A percentile compares a stretch with the other conserved stretches of the same genome.
phyloP scores from a whole-genome alignment of 2,329 filamentous ascomycete genomes.

The Alternaria triticimaculans region DNA sequence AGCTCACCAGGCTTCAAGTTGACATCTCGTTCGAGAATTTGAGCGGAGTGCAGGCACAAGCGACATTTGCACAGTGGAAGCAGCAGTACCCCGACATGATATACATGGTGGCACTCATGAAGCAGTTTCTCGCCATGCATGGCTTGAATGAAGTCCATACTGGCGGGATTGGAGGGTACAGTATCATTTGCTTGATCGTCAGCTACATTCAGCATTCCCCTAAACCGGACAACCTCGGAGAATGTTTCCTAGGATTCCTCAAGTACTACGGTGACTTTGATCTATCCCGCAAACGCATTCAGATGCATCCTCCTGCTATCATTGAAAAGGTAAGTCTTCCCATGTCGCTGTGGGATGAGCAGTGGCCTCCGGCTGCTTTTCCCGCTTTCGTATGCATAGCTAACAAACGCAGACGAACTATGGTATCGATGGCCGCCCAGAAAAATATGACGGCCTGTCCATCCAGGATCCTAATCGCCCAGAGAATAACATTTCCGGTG shows the following conservation, averaged over 20 bases:
- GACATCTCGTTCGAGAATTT: slow-evolving; percentile 96
- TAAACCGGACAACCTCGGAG: slow-evolving; percentile 67
- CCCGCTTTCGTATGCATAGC: not conserved
- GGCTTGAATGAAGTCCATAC: slow-evolving; percentile 89
- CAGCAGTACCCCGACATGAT: slow-evolving; percentile 82
- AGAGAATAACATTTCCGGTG: slow-evolving; percentile 88
- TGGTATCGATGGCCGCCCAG: slow-evolving; percentile 40
- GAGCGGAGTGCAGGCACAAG: slow-evolving; percentile 78
- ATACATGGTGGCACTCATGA: slow-evolving; percentile 83
- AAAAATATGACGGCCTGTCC: slow-evolving; percentile 67
- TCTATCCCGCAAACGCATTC: slow-evolving; percentile 72
- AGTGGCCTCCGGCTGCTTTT: not conserved
- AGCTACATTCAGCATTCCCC: slow-evolving; percentile 79
- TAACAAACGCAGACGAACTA: slow-evolving; percentile 22
- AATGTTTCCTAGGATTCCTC: slow-evolving; percentile 85
- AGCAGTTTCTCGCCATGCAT: slow-evolving; percentile 90
- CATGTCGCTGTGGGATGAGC: not conserved
- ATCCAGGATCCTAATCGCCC: slow-evolving; percentile 92
- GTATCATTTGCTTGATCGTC: slow-evolving; percentile 90
- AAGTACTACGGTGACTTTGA: slow-evolving; percentile 89
- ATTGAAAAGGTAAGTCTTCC: slow-evolving; percentile 71
- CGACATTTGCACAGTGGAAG: slow-evolving; percentile 84
- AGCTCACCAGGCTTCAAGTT: slow-evolving; percentile 77
- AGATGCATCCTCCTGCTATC: slow-evolving; percentile 72
- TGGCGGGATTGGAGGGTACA: slow-evolving; percentile 92